Evolutionary conservation across 345 rosid genomes (phyloP), one percentile per base, ranked within the genome.

Genomic region (Ricinus communis): DNA sequence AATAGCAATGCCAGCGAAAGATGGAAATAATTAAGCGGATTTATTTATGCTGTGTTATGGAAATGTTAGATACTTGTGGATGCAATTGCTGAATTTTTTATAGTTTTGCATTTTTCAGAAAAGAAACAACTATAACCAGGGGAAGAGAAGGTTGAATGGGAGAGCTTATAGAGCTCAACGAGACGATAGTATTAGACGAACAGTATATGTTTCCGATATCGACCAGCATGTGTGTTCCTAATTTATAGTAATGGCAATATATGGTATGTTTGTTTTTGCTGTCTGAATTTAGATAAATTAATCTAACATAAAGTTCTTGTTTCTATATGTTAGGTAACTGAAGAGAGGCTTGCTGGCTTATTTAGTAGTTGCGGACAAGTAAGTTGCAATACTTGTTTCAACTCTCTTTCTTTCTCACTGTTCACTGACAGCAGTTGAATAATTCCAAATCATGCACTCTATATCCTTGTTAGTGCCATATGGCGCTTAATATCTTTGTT

Each of bases 311-410:
- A 46, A 46, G 30, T 50, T 24, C 59, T 66, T 33, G 2, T 53
- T 71, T n/a, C 6, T 70, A 59, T 58, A 50, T 69, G 76, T 56
- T 78, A 92, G 97, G 90, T 90, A 76, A 90, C 96, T 58, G 96
- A 92, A 85, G 97, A 92, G 81, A 82, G 77, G 79, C 90, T 92
- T 81, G 97, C 97, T 79, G 90, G 78, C 61, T 73, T 92, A 74
- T 92, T 92, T 77, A 83, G 86, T 76, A 76, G 64, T 71, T 92
- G 92, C 61, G 97, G 96, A 74, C 93, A 88, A 68, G 96, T 92
- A 81, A 88, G 91, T 76, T 72, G 45, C 63, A 46, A 24, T 61
- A 9, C 55, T 72, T 47, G n/a, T 47, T 36, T 60, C 15, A 60
- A 33, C 63, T 69, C 50, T 43, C 36, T 57, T 16, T 46, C 27